Evolutionary conservation across 495 filamentous ascomycete genomes (phyloP).

Genomic region (Parathielavia hyrcaniae): DNA sequence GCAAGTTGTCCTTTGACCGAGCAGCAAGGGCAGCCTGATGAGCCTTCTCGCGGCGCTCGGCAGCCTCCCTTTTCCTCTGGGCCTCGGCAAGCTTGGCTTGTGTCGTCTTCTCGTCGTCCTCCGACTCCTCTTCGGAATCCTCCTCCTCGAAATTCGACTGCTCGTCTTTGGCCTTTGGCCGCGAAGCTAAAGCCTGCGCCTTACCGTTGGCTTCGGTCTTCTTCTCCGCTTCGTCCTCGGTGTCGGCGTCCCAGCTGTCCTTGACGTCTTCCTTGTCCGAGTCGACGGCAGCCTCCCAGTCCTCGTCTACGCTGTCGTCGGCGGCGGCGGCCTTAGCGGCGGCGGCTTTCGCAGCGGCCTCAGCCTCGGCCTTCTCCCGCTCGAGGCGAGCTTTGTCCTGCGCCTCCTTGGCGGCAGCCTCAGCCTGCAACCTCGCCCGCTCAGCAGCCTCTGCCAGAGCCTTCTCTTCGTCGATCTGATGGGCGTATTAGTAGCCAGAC

Average conservation of each 20-base stretch:
- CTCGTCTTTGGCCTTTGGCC: conserved; percentile 26
- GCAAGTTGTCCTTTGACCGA: conserved; percentile 86
- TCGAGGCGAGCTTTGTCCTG: conserved; percentile 47
- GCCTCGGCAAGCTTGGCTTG: conserved; percentile 62
- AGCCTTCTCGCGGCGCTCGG: conserved; percentile 78
- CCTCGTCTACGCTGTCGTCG: conserved; percentile 60
- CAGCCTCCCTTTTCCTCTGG: conserved; percentile 78
- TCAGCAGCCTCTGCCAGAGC: conserved; percentile 66
- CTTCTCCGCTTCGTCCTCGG: conserved; percentile 62
- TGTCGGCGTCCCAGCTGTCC: conserved; percentile 89
- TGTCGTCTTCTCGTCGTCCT: conserved; percentile 64
- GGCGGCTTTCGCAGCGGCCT: conserved; percentile 52
- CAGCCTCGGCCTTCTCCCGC: conserved; percentile 47
- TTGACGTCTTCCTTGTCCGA: conserved; percentile 69
- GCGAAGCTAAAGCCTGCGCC: conserved; percentile 31
- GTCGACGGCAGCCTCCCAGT: conserved; percentile 84
- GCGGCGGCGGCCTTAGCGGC: conserved; percentile 48
- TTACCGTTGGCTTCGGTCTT: conserved; percentile 31
- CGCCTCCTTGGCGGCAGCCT: conserved; percentile 56
- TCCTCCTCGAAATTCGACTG: conserved; percentile 27
- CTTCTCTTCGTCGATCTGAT: conserved; percentile 59
- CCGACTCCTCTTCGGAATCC: conserved; percentile 49
- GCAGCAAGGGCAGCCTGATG: conserved; percentile 90
- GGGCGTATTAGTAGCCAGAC: background rate
- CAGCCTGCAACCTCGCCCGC: conserved; percentile 57